Base-by-base conservation (phyloP, 2,329 filamentous ascomycete species). In the Cucurbitaria berberidis region DNA sequence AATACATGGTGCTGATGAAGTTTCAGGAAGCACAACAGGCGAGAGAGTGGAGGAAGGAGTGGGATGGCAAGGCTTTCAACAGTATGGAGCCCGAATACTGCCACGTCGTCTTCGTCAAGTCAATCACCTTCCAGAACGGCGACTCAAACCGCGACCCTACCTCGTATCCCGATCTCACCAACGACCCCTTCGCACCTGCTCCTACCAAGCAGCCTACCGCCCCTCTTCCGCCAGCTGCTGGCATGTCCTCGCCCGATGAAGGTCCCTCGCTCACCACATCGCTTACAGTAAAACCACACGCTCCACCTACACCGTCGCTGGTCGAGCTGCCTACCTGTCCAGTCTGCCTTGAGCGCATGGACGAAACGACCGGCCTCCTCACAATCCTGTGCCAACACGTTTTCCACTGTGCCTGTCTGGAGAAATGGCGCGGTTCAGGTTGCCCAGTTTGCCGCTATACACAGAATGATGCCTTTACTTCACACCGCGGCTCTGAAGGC, bases 341-440 rank as follows among this genome's bases (percentile, higher is more conserved):
- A 0, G 95, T 99, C 9, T 99, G 95, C 63, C 83, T 99, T 5
- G 95, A 99, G 74, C 88, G 93, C 42, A 99, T 99, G 95, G 95
- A 99, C 68, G 93, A 98, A 73, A 97, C 93, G 0, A 96, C 92
- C 0, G 95, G 95, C 0, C 81, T 99, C 2, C 85, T 99, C 70
- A 99, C 95, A 0, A 98, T 98, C 35, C 88, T 96, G 26, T 99
- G 95, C 72, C 93, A 98, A 68, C 95, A 99, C 68, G 91, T 98
- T 45, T 99, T 99, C 71, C 95, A 99, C 74, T 98, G 95, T 71
- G 93, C 89, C 1, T 99, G 95, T 75, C 81, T 99, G 0, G 90
- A 96, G 69, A 98, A 95, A 71, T 99, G 95, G 95, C 91, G 90
- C 70, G 93, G 93, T 4, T 89, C 88, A 22, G 93, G 93, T 4